Conservation (phyloP, 1,284 basidiomycete species). For the Mixia osmundae region DNA sequence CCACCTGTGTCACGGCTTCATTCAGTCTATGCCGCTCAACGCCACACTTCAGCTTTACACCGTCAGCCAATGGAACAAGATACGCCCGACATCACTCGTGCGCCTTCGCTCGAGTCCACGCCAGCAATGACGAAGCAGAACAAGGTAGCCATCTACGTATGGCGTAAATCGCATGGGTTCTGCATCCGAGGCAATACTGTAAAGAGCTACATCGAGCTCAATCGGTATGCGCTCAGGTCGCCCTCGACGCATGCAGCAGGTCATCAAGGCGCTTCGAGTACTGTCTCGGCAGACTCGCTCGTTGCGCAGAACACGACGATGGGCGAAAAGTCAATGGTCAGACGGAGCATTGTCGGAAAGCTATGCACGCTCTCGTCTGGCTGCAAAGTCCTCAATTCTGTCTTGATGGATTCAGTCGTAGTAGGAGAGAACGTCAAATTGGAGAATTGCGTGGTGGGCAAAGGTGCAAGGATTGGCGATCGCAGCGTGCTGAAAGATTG, state of each 20-base stretch:
- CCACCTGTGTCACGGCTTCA: background rate
- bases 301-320: slow-evolving; percentile 59
- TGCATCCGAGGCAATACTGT: slow-evolving; percentile 13
- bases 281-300: slow-evolving; percentile 53
- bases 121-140: background rate
- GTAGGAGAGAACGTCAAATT: slow-evolving; percentile 73
- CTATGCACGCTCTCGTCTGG: slow-evolving; percentile 73
- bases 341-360: slow-evolving; percentile 64
- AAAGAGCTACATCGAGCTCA: slow-evolving; percentile 12
- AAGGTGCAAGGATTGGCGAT: slow-evolving; percentile 51
- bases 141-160: slow-evolving; percentile 11
- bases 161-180: slow-evolving; percentile 12
- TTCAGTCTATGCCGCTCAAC: background rate
- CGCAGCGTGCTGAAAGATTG: slow-evolving; percentile 58
- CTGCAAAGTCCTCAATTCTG: slow-evolving; percentile 60
- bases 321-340: slow-evolving; percentile 62
- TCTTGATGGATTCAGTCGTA: slow-evolving; percentile 71
- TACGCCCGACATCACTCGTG: background rate
- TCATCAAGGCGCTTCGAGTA: slow-evolving; percentile 9
- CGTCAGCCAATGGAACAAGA: background rate
- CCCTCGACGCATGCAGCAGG: slow-evolving; percentile 2
- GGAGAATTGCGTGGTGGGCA: slow-evolving; percentile 67
- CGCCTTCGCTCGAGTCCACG: too few relatives aligned
- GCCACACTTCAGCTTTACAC: background rate
- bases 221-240: slow-evolving; percentile 2